Base-by-base conservation (phyloP, 2,329 filamentous ascomycete genomes). In the Coniochaeta sp. region DNA sequence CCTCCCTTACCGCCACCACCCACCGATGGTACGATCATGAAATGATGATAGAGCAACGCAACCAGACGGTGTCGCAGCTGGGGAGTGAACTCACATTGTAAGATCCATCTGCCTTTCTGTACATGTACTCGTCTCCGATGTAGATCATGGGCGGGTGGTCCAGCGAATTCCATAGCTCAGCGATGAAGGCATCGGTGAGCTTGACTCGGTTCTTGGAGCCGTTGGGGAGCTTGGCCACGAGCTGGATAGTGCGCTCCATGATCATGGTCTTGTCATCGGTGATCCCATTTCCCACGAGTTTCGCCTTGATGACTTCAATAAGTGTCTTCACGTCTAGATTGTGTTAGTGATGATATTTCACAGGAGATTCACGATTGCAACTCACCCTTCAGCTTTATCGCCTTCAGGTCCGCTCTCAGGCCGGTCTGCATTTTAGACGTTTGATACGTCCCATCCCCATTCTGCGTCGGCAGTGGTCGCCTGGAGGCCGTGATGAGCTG, bases 221-320 rank as follows among this genome's bases (percentile, higher is more conserved):
- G 57, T 80, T 74, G 0, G 87, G 87, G 36, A 91, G 76, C 34
- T 81, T 82, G 14, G 86, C 80, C 5, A 90, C 87, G 17, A 91
- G 77, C 75, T 87, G 83, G 62, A 91, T 90, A 5, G 88, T 80
- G 8, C 84, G 79, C 71, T 91, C 89, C 85, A 91, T 90, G 52
- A 91, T 77, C 79, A 90, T 89, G 1, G 86, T 89, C 74, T 89
- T 89, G 75, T 93, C 90, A 66, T 93, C 87, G 5, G 84, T 73
- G 12, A 87, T 77, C 55, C 83, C 77, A 60, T 81, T 80, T 1
- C 88, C 86, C 65, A 83, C 87, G 34, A 86, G 71, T 72, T 90
- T 86, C 62, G 76, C 79, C 59, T 82, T 80, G 60, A 90, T 75
- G 40, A 91, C 74, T 5, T 82, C 77, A 52, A 82, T 72, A 19